These are phyloP conservation scores for Chlamydomonas asymmetrica DNA, from an alignment of 139 green algal genomes.

Conservation along the genomic window DNA sequence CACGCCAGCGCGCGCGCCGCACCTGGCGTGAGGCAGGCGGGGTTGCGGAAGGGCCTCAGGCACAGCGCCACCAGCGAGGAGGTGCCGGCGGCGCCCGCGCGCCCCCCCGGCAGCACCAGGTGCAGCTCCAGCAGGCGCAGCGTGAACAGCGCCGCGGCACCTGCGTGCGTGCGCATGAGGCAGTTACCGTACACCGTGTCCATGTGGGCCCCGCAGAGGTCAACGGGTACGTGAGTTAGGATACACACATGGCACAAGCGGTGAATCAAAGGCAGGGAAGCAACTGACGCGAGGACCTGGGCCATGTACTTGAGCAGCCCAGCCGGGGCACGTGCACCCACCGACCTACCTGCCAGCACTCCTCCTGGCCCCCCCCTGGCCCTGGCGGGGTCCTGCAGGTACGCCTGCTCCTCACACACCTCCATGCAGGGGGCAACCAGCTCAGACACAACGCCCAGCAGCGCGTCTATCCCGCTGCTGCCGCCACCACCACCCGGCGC, in stretches of 20 bases:
- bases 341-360: constrained; percentile 29
- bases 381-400: constrained; percentile 47
- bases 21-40: constrained; percentile 4
- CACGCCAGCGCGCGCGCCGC: too few species aligned
- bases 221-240: too few species aligned
- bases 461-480: not conserved
- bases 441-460: constrained; percentile 14
- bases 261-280: not conserved
- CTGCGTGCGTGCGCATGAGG: too few species aligned
- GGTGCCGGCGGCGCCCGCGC: not conserved
- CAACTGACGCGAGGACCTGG: not conserved
- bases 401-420: constrained; percentile 15
- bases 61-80: constrained; percentile 60
- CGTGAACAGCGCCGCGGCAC: constrained; percentile 58
- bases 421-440: constrained; percentile 47
- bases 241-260: too few species aligned
- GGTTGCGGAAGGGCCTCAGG: constrained; percentile 33
- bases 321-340: not conserved
- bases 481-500: not conserved
- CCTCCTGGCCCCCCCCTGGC: constrained; percentile 36
- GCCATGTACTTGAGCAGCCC: not conserved
- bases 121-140: constrained; percentile 74
- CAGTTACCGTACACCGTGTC: too few species aligned
- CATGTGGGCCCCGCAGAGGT: not conserved
- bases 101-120: constrained; percentile 48